These are phyloP conservation scores for Beauveria brongniartii DNA, from an alignment of 2,329 filamentous ascomycete genomes.

Conservation along the genomic window DNA sequence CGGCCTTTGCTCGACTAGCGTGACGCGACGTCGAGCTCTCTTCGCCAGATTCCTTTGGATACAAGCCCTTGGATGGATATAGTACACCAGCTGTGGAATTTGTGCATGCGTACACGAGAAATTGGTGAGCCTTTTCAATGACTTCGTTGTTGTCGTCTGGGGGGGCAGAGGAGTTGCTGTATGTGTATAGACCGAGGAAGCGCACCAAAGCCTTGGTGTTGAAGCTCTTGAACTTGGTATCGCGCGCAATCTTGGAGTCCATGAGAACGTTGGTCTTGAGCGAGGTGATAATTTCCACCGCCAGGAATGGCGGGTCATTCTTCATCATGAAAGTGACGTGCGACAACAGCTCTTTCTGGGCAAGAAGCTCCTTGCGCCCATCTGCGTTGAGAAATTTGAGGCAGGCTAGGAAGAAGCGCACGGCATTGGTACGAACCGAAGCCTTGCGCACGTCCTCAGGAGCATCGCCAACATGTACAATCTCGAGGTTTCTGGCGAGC, in stretches of 20 bases:
- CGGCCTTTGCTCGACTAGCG: constrained; percentile 50
- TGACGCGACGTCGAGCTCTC: constrained; percentile 23
- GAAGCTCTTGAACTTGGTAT: constrained; percentile 67
- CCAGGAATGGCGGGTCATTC: constrained; percentile 67
- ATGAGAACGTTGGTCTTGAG: constrained; percentile 64
- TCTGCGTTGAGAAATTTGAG: constrained; percentile 70
- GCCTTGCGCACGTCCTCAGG: constrained; percentile 61
- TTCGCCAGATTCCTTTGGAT: constrained; percentile 62
- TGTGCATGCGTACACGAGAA: constrained; percentile 70
- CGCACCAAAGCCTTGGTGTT: constrained; percentile 66
- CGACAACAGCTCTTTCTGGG: constrained; percentile 71
- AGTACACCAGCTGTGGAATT: constrained; percentile 65
- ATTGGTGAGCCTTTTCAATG: constrained; percentile 62
- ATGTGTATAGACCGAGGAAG: constrained; percentile 63
- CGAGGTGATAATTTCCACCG: constrained; percentile 65
- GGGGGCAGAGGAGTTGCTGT: constrained; percentile 38
- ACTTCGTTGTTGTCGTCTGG: constrained; percentile 43
- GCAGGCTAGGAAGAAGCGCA: constrained; percentile 72
- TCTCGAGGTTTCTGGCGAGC: constrained; percentile 70
- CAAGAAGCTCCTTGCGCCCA: constrained; percentile 73
- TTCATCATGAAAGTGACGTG: constrained; percentile 73
- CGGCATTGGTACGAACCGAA: constrained; percentile 73
- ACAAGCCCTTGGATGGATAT: constrained; percentile 72
- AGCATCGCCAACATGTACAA: constrained; percentile 49
- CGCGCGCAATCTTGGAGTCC: constrained; percentile 64